Conservation (phyloP, 1,284 basidiomycete species). For the Sphagnurus paluster region DNA sequence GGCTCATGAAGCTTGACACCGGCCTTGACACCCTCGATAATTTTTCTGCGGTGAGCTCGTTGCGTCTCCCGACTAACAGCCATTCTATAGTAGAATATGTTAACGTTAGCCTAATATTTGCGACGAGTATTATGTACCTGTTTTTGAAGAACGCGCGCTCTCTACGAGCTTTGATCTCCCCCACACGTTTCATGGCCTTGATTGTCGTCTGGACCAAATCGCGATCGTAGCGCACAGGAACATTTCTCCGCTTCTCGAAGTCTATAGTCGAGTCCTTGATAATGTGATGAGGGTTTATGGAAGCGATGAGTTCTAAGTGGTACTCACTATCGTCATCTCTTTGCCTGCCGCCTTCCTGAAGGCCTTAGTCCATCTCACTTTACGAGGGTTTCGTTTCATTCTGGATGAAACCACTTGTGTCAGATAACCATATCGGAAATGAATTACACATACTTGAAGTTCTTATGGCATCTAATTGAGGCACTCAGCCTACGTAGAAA, state of each 20-base stretch:
- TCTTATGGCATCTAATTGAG: constrained; percentile 85
- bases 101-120: not conserved
- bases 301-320: constrained; percentile 1
- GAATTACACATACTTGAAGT: constrained; percentile 78
- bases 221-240: constrained; percentile 97
- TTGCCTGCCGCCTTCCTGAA: constrained; percentile 99
- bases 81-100: constrained; percentile 60
- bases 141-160: constrained; percentile 98
- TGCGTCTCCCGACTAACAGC: constrained; percentile 73
- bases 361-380: constrained; percentile 99
- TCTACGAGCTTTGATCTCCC: constrained; percentile 89
- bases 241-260: constrained; percentile 98
- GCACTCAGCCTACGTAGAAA: constrained; percentile 14
- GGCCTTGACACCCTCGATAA: constrained; percentile 54
- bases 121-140: constrained; percentile 50
- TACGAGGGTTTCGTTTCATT: constrained; percentile 99
- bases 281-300: constrained; percentile 7
- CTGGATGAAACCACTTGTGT: constrained; percentile 40
- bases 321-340: constrained; percentile 96
- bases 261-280: constrained; percentile 94
- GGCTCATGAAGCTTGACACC: constrained; percentile 77
- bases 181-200: constrained; percentile 94
- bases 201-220: constrained; percentile 94
- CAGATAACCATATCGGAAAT: not conserved
- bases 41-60: constrained; percentile 67